These are phyloP conservation scores for Lomentospora prolificans DNA, from an alignment of 2,329 filamentous ascomycete genomes.

Conservation along the genomic window DNA sequence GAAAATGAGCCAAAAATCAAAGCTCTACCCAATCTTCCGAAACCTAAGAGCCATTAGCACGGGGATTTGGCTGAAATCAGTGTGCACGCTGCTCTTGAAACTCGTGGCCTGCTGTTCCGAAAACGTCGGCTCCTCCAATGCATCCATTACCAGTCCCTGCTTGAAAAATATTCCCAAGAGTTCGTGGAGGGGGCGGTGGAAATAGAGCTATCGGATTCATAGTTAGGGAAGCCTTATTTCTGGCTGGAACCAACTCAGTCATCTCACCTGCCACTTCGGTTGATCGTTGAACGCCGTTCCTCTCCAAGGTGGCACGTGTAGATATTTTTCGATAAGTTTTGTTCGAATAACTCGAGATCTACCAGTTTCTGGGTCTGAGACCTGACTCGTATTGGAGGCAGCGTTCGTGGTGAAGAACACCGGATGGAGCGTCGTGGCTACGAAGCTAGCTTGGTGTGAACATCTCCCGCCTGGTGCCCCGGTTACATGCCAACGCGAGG, in stretches of 20 bases:
- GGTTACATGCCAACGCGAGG: slow-evolving; percentile 2
- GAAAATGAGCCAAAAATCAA: no score
- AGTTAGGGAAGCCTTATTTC: not conserved
- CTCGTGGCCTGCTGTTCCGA: slow-evolving; percentile 20
- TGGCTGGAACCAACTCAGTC: no score
- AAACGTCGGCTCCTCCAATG: slow-evolving; percentile 36
- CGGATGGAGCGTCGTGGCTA: slow-evolving; percentile 37
- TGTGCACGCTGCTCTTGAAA: not conserved
- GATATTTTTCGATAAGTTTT: slow-evolving; percentile 30
- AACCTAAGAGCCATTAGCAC: not conserved
- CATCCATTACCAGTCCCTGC: slow-evolving; percentile 31
- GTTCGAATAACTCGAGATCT: slow-evolving; percentile 23
- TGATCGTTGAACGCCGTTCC: slow-evolving; percentile 26
- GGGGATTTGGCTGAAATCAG: not conserved
- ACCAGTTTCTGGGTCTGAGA: slow-evolving; percentile 24
- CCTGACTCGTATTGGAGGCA: slow-evolving; percentile 27
- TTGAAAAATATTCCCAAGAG: slow-evolving; percentile 33
- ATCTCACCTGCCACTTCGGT: slow-evolving; percentile 24
- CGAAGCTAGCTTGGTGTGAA: slow-evolving; percentile 23
- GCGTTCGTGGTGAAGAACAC: slow-evolving; percentile 37
- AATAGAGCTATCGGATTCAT: slow-evolving; percentile 22
- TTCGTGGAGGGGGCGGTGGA: slow-evolving; percentile 34
- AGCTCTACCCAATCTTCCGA: not conserved
- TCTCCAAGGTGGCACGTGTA: slow-evolving; percentile 27
- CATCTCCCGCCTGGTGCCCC: not conserved